Conservation (phyloP, 106 monocot genomes). For the Cymbidium sinense region DNA sequence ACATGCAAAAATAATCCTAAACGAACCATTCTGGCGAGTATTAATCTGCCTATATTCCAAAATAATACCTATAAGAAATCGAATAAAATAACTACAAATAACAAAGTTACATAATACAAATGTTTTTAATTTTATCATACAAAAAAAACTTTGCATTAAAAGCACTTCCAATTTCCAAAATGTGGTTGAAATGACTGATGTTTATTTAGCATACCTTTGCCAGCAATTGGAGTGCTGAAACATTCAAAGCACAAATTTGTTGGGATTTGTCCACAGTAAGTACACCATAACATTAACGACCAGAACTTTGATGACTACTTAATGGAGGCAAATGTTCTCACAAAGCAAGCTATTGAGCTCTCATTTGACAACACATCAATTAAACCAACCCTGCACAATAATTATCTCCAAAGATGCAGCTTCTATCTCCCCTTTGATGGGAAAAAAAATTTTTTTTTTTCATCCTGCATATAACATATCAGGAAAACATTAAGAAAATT, state of each 20-base stretch:
- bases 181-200: too few relatives aligned
- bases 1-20: too few relatives aligned
- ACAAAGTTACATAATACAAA: too few relatives aligned
- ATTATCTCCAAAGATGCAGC: not conserved
- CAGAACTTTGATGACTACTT: not conserved
- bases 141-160: too few relatives aligned
- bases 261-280: not conserved
- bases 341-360: not conserved
- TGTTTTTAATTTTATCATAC: too few relatives aligned
- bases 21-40: too few relatives aligned
- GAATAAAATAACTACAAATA: too few relatives aligned
- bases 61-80: too few relatives aligned
- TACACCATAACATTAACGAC: not conserved
- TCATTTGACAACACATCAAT: not conserved
- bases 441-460: not conserved
- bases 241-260: not conserved
- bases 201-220: too few relatives aligned
- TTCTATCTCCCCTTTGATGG: not conserved
- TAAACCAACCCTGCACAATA: conserved; percentile 8
- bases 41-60: too few relatives aligned
- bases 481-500: not conserved
- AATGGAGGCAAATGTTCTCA: not conserved
- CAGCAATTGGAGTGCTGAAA: not conserved
- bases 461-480: conserved; percentile 4
- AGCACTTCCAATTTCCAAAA: too few relatives aligned